Conservation (phyloP, 2,329 filamentous ascomycete genomes). For the Ophiocordyceps camponoti-rufipedis region DNA sequence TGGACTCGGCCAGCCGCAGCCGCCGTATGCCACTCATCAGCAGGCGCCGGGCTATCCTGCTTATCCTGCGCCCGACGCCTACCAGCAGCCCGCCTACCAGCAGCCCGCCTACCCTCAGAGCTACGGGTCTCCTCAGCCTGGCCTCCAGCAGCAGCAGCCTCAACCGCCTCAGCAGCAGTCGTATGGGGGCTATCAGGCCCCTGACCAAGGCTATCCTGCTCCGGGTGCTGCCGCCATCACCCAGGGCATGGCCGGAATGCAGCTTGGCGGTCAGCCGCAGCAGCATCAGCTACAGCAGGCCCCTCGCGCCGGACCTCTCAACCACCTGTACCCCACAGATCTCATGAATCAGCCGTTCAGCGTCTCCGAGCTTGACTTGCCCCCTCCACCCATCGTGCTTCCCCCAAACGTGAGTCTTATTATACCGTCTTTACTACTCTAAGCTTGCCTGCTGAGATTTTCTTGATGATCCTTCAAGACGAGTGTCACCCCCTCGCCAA, state of each 20-base stretch:
- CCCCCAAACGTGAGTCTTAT: constrained; percentile 64
- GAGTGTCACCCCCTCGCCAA: constrained; percentile 76
- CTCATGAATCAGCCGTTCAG: constrained; percentile 87
- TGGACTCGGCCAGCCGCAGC: constrained; percentile 8
- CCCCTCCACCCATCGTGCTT: constrained; percentile 77
- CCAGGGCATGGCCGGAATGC: constrained; percentile 73
- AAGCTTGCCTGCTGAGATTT: background rate
- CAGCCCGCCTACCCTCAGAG: constrained; percentile 15
- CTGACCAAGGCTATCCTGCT: constrained; percentile 46
- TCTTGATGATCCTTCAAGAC: constrained; percentile 31
- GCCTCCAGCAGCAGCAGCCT: constrained; percentile 5
- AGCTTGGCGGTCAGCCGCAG: constrained; percentile 40
- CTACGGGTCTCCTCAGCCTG: constrained; percentile 25
- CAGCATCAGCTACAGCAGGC: constrained; percentile 29
- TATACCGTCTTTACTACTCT: background rate
- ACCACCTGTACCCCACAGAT: constrained; percentile 84
- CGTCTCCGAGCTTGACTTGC: constrained; percentile 77
- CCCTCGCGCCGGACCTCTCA: constrained; percentile 37
- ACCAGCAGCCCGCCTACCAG: constrained; percentile 15
- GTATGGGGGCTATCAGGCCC: constrained; percentile 17
- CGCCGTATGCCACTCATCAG: constrained; percentile 25
- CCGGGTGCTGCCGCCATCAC: constrained; percentile 52
- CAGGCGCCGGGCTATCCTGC: constrained; percentile 34
- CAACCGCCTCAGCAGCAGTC: constrained; percentile 18
- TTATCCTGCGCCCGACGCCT: constrained; percentile 34